Conservation (phyloP, 805 yeast species). For the Scheffersomyces coipomensis region DNA sequence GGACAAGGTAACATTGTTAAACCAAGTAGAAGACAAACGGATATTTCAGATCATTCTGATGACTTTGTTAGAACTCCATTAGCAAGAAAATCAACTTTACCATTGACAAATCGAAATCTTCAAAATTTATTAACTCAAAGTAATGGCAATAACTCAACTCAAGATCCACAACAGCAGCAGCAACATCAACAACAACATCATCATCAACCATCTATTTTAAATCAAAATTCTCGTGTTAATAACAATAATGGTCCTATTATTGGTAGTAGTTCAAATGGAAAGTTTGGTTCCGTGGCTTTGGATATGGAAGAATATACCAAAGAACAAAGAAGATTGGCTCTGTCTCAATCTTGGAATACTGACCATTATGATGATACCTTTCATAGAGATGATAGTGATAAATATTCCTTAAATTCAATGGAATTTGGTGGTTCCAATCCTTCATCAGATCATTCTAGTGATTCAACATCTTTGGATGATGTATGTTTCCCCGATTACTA, state of each 20-base stretch:
- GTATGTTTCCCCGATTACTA: slow-evolving; percentile 86
- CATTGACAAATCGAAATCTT: slow-evolving; percentile 39
- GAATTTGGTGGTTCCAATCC: slow-evolving; percentile 61
- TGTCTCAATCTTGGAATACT: slow-evolving; percentile 9
- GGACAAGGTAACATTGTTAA: not conserved
- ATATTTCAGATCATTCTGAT: not conserved
- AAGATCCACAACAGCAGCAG: slow-evolving; percentile 1
- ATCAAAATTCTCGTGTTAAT: too few species aligned
- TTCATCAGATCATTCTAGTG: slow-evolving; percentile 57
- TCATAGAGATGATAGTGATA: slow-evolving; percentile 11
- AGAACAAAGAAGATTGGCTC: slow-evolving; percentile 24
- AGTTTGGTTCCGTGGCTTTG: slow-evolving; percentile 21
- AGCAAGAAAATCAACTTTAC: slow-evolving; percentile 12
- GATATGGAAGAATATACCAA: slow-evolving; percentile 39
- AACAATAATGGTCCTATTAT: slow-evolving; percentile 13
- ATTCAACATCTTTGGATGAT: slow-evolving; percentile 79
- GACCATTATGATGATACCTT: slow-evolving; percentile 1
- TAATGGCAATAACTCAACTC: slow-evolving; percentile 7
- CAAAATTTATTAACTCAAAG: slow-evolving; percentile 18
- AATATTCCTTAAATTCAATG: slow-evolving; percentile 22
- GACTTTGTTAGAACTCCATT: not conserved
- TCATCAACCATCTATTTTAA: not conserved
- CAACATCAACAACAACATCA: not conserved
- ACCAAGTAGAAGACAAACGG: slow-evolving; percentile 4
- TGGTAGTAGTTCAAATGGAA: slow-evolving; percentile 7